Evolutionary conservation across 345 rosid species (phyloP).

Genomic region (Eucalyptus microcorys): DNA sequence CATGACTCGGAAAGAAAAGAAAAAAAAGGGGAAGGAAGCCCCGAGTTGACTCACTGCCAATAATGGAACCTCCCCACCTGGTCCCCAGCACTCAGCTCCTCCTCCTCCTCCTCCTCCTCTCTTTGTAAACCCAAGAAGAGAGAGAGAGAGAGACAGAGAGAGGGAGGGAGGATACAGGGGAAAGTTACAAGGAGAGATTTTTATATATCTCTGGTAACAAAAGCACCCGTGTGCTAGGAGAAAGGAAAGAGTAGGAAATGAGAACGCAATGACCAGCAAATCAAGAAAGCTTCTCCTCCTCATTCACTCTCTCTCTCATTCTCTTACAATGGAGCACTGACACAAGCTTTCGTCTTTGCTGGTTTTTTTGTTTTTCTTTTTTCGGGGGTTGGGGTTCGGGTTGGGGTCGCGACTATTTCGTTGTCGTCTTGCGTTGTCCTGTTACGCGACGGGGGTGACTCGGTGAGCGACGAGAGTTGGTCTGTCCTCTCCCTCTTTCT

Average conservation of each 20-base stretch:
- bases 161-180: neutral
- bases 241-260: neutral
- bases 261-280: neutral
- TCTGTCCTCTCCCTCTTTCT: neutral
- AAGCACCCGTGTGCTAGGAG: neutral
- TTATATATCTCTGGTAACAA: neutral
- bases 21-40: neutral
- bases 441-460: neutral
- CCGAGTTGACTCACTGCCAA: neutral
- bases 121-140: neutral
- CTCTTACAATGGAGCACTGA: neutral
- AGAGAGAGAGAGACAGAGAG: neutral
- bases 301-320: neutral
- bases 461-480: neutral
- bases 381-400: too few relatives aligned
- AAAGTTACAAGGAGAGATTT: neutral
- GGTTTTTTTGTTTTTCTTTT: neutral
- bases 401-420: neutral
- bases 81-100: neutral
- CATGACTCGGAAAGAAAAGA: slow-evolving; percentile 13
- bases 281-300: neutral
- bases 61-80: neutral
- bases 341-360: neutral
- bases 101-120: neutral
- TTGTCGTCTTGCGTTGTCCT: neutral